Conservation (phyloP, 2,329 filamentous ascomycete species). For the Trichoderma koningiopsis region DNA sequence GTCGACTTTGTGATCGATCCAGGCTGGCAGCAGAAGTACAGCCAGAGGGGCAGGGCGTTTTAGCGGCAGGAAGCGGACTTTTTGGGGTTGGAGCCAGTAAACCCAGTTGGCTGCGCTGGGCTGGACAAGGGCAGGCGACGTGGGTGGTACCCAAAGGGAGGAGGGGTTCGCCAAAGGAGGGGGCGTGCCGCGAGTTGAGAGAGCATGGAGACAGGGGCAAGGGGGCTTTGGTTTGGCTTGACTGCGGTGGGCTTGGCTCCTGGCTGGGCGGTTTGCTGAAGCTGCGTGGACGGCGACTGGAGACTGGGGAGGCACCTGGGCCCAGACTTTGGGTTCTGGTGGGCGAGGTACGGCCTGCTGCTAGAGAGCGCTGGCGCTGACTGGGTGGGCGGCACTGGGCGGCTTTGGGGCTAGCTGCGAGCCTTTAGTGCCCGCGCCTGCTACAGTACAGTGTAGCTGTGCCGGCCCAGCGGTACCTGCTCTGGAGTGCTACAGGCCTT, state of each 20-base stretch:
- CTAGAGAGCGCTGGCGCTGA: slow-evolving; percentile 14
- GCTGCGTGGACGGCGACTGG: neutral
- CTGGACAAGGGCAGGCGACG: slow-evolving; percentile 2
- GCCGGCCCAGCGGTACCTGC: slow-evolving; percentile 18
- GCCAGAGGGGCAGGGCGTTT: slow-evolving; percentile 22
- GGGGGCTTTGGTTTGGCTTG: slow-evolving; percentile 8
- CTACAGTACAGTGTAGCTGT: slow-evolving; percentile 18
- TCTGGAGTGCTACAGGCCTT: neutral
- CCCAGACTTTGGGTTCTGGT: slow-evolving; percentile 3
- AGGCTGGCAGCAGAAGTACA: slow-evolving; percentile 12
- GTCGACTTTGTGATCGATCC: slow-evolving; percentile 20
- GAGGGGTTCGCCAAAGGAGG: neutral
- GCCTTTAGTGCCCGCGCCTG: slow-evolving; percentile 15
- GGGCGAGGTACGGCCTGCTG: slow-evolving; percentile 3
- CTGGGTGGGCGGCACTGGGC: slow-evolving; percentile 16
- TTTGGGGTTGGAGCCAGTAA: slow-evolving; percentile 18
- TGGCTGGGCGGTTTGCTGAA: neutral
- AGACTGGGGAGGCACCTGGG: neutral
- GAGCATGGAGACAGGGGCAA: slow-evolving; percentile 15
- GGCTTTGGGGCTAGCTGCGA: slow-evolving; percentile 12
- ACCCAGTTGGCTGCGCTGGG: slow-evolving; percentile 19
- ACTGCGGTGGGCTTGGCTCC: neutral
- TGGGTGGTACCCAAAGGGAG: slow-evolving; percentile 3
- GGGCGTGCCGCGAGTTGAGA: slow-evolving; percentile 3
- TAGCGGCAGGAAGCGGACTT: slow-evolving; percentile 23